Evolutionary conservation across 2,329 filamentous ascomycete genomes (phyloP).

Genomic region (Neophaeococcomyces aloes): DNA sequence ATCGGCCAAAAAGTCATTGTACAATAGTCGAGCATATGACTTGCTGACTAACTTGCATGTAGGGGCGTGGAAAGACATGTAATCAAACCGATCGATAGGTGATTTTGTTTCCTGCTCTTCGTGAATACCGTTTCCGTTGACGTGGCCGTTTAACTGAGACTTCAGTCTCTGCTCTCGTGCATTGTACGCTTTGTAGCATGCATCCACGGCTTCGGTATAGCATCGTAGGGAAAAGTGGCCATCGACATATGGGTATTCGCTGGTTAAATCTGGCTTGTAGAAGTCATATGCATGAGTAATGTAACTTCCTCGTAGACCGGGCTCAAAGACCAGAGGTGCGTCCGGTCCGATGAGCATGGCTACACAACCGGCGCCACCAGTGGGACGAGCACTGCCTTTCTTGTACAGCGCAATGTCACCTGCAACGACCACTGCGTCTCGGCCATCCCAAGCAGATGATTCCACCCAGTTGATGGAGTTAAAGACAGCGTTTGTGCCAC

Average conservation of each 20-base stretch:
- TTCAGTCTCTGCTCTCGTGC: slow-evolving; percentile 57
- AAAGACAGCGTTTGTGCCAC: slow-evolving; percentile 74
- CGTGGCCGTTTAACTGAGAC: slow-evolving; percentile 27
- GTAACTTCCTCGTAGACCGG: slow-evolving; percentile 68
- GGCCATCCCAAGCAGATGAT: slow-evolving; percentile 76
- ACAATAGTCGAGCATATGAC: slow-evolving; percentile 71
- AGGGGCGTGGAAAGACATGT: slow-evolving; percentile 71
- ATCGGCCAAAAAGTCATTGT: slow-evolving; percentile 72
- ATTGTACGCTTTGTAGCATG: slow-evolving; percentile 70
- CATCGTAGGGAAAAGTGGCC: slow-evolving; percentile 73
- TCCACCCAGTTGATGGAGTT: slow-evolving; percentile 79
- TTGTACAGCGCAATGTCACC: slow-evolving; percentile 79
- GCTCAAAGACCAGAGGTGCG: slow-evolving; percentile 65
- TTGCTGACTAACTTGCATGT: slow-evolving; percentile 83
- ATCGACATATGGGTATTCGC: slow-evolving; percentile 78
- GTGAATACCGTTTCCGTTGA: slow-evolving; percentile 40
- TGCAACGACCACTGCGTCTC: slow-evolving; percentile 67
- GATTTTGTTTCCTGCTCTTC: slow-evolving; percentile 44
- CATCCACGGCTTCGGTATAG: slow-evolving; percentile 71
- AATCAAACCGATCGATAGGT: slow-evolving; percentile 69
- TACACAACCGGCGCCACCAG: slow-evolving; percentile 68
- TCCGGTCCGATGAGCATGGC: slow-evolving; percentile 70
- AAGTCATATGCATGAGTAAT: slow-evolving; percentile 82
- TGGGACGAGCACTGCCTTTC: slow-evolving; percentile 71
- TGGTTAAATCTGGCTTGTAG: slow-evolving; percentile 80